Evolutionary conservation across 768 basidiomycete species (phyloP), one percentile per base, ranked within the genome.

Genomic region (Tephrocybe sp.): DNA sequence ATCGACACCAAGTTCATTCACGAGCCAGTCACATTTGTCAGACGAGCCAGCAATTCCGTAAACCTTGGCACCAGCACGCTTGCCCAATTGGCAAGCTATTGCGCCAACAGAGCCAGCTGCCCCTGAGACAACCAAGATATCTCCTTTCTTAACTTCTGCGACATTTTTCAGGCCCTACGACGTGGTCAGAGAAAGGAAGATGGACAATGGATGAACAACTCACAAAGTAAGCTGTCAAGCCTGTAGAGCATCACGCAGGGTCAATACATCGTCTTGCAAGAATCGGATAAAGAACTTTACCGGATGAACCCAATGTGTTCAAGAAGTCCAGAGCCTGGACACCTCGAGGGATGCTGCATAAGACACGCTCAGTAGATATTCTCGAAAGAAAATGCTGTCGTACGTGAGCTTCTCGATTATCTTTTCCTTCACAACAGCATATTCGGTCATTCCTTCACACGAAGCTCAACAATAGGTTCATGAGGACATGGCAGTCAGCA

Each of bases 51-150:
- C 93, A 60, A 97, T 90, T 10, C 84, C 96, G 54, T 91, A 84
- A 40, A 98, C 94, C 49, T 79, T 86, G 42, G 89, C 90, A 50
- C 88, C 92, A 10, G 76, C 71, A 24, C 81, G 75, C 66, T 91
- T 92, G 40, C 88, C 93, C 17, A 94, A 75, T 58, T 94, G 93
- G 68, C 92, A 93, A 11, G 76, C 89, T 50, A 91, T 66, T 9
- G 84, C 80, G n/a, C 93, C 92, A 9, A 91, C 90, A 1, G 93
- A 85, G 9, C 94, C 95, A 8, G 96, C 95, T 2, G 95, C 95
- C 17, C 93, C 95, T 0, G 91, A 91, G 11, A 82, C 87, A 20
- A 98, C 78, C 43, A 96, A 80, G 0, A 81, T 90, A 54, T 98
- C 93, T 11, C 93, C 93, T 0, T 84, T 67, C 65, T 95, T 89